A percentile compares a stretch with the other conserved stretches of the same genome.
These are phyloP conservation scores for Eucalyptus virginea DNA, from an alignment of 345 rosid genomes.

Conservation along the genomic window DNA sequence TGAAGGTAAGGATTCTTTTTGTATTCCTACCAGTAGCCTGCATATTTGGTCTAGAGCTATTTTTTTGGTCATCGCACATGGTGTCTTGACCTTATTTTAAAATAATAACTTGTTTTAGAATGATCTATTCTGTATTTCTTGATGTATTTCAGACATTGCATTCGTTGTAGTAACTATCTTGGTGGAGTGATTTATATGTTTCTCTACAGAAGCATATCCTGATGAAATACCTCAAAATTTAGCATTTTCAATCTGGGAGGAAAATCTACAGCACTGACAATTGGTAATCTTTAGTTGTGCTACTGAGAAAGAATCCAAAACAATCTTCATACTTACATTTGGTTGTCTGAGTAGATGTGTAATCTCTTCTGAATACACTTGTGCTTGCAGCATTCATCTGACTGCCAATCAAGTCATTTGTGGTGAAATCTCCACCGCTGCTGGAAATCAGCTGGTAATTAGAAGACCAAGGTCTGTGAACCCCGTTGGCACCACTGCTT, in stretches of 20 bases:
- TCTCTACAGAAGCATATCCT: not conserved
- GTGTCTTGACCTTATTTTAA: not conserved
- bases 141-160: not conserved
- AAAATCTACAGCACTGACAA: not conserved
- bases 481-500: not conserved
- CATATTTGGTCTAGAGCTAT: not conserved
- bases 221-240: not conserved
- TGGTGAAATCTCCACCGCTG: not conserved
- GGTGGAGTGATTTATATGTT: not conserved
- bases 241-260: not conserved
- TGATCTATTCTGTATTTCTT: not conserved
- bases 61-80: not conserved
- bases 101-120: not conserved
- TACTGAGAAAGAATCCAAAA: not conserved
- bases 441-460: not conserved
- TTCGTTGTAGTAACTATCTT: not conserved
- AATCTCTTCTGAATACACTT: not conserved
- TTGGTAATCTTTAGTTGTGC: not conserved
- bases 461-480: not conserved
- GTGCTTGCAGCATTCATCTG: not conserved
- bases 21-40: not conserved
- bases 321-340: not conserved
- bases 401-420: not conserved
- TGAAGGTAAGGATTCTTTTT: not conserved
- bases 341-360: not conserved